Evolutionary conservation across 495 filamentous ascomycete genomes (phyloP), one percentile per base, ranked within the genome.

Genomic region (Podospora anserina): DNA sequence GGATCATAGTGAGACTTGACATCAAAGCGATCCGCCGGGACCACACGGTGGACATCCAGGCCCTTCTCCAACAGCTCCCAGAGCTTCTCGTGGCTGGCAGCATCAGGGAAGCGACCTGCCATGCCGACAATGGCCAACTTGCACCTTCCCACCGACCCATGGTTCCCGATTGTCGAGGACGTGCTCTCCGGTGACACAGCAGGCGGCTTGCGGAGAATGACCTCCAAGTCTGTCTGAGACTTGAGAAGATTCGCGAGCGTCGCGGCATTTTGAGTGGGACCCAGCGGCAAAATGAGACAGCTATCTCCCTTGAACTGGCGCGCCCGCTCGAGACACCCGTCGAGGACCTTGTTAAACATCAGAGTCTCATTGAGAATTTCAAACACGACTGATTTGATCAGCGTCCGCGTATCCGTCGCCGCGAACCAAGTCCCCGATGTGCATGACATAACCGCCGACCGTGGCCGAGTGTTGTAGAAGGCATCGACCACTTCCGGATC

Each of bases 1-100:
- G 89, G 86, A 69, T 96, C 92, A 68, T 86, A 87, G 68, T 97
- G 93, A 13, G 86, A 88, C 27, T 93, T 87, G 23, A 91, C 88
- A 72, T 93, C 87, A 79, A 92, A 97, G 23, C 93, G 87, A 68
- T 94, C 89, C 5, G 84, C 71, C 0, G 93, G 93, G 11, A 92
- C 81, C 69, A 84, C 77, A 7, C 84, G 78, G 71, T 86, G 82
- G 20, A 88, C 85, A 75, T 82, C 82, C 23, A 90, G 84, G 5
- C 91, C 90, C 69, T 89, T 85, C 64, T 88, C 85, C 2, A 93
- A 80, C 1, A 93, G 79, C 19, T 90, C 86, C 91, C 91, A 93
- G 66, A 93, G 85, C 15, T 84, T 85, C 57, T 91, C 88, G 18
- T 85, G 82, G 68, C 85, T 87, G 3, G 84, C 82, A 2, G 89